phyloP scores from a whole-genome alignment of 2,329 filamentous ascomycete genomes.

The Colletotrichum sp. region DNA sequence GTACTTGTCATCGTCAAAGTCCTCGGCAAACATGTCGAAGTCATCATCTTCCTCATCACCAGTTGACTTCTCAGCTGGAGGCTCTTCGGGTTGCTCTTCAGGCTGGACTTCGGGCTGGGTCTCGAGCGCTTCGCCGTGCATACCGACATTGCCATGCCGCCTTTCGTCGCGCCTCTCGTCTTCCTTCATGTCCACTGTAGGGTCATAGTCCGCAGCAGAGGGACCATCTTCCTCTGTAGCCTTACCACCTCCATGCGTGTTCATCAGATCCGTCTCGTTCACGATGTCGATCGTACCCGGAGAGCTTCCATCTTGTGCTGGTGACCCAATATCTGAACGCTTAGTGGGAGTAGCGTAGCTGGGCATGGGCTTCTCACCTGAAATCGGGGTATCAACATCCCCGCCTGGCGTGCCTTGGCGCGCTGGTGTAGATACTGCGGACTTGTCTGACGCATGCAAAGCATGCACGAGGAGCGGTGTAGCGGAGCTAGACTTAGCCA shows the following conservation, averaged over 20 bases:
- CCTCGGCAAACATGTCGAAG: constrained; percentile 90
- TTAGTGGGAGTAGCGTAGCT: constrained; percentile 24
- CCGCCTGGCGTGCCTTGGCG: constrained; percentile 46
- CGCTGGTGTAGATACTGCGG: constrained; percentile 59
- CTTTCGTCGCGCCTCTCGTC: constrained; percentile 75
- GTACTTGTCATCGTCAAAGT: constrained; percentile 72
- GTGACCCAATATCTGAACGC: constrained; percentile 42
- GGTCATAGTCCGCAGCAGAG: constrained; percentile 93
- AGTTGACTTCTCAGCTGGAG: constrained; percentile 42
- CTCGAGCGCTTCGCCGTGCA: constrained; percentile 47
- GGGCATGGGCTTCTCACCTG: constrained; percentile 41
- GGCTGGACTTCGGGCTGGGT: constrained; percentile 31
- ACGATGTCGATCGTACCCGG: constrained; percentile 66
- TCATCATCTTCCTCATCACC: constrained; percentile 68
- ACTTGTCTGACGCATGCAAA: constrained; percentile 66
- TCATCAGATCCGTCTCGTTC: constrained; percentile 72
- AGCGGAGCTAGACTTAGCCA: constrained; percentile 79
- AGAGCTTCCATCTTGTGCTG: constrained; percentile 56
- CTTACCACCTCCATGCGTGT: constrained; percentile 54
- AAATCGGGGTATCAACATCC: constrained; percentile 48
- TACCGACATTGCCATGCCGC: constrained; percentile 60
- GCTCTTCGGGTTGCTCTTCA: constrained; percentile 31
- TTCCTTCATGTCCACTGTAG: constrained; percentile 85
- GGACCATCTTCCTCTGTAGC: constrained; percentile 68
- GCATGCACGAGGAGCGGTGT: constrained; percentile 79